Evolutionary conservation across 495 filamentous ascomycete species (phyloP), one percentile per base, ranked within the genome.

Genomic region (Aspergillus nidulans): DNA sequence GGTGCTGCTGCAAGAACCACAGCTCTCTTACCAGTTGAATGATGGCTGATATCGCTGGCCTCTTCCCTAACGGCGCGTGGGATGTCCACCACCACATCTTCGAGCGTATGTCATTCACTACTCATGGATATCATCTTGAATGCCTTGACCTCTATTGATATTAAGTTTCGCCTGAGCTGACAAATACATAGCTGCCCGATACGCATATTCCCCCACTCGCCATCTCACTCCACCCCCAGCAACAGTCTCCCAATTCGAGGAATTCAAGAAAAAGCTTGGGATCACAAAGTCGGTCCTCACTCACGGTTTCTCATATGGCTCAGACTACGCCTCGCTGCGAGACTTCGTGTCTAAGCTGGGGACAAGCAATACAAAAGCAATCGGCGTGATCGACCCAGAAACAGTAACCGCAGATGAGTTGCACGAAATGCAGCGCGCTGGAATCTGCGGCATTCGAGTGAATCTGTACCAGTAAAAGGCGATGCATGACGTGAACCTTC

Each of bases 11-110:
- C 30, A 34, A 2, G 9, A 10, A 34, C 10, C 30, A 6, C 4
- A 28, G 26, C 26, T 9, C 4, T 28, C 26, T 9, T 28, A 28
- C 26, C 26, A 9, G 26, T 9, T 4, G 26, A 34, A 34, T 12
- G 15, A 34, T 34, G 30, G 30, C 4, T 12, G 6, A 34, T 10
- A 2, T 12, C 30, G 30, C 30, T 34, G 30, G 10, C n/a, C 41
- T 52, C 15, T 63, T 66, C 53, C 63, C 63, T n/a, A 51, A 66
- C 19, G 63, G 63, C 12, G 58, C 60, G 36, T 66, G 63, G 63
- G 63, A 66, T 32, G 60, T 61, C 45, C 63, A 66, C 32, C 57
- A 66, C 52, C 60, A 66, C 44, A 63, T 63, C 24, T 66, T 61
- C 28, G 58, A 64, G 12, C 62, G 62, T 64, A 55, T n/a, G 49